Conservation (phyloP, 768 basidiomycete species). For the Russula compacta region DNA sequence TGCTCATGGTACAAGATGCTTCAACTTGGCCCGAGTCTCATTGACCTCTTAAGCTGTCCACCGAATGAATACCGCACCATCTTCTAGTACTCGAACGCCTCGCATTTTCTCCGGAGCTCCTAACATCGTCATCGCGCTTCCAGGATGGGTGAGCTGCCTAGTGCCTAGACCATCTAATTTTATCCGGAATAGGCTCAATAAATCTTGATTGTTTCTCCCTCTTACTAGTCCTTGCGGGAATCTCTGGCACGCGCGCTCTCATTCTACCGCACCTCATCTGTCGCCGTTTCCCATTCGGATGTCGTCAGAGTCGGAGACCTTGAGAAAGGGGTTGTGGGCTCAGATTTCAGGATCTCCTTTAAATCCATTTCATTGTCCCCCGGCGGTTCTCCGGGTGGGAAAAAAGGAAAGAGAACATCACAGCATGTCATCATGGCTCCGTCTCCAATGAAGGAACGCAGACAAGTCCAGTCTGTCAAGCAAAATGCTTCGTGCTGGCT, state of each 20-base stretch:
- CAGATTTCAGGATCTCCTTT: constrained; percentile 1
- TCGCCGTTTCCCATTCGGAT: neutral
- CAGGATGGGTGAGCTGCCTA: constrained; percentile 10
- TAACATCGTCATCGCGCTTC: constrained; percentile 2
- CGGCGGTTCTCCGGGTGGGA: neutral
- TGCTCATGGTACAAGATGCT: constrained; percentile 7
- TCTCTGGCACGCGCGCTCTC: constrained; percentile 10
- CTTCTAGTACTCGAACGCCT: neutral
- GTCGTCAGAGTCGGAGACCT: neutral
- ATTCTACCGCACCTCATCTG: neutral
- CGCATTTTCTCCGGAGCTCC: constrained; percentile 14
- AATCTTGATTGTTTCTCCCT: neutral
- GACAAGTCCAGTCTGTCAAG: constrained; percentile 15
- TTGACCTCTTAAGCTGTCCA: neutral
- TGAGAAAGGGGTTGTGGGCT: constrained; percentile 4
- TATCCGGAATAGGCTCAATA: neutral
- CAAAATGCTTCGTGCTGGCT: constrained; percentile 24
- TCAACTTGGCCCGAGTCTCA: neutral
- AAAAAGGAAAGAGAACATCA: neutral
- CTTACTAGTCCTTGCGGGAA: constrained; percentile 1
- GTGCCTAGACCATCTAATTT: neutral
- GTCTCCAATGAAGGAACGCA: neutral
- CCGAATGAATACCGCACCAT: constrained; percentile 6
- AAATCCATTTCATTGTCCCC: neutral
- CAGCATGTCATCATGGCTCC: constrained; percentile 5